A percentile compares a stretch with the other conserved stretches of the same genome.
These are phyloP conservation scores for Peterozyma toletana DNA, from an alignment of 805 yeast species.

Conservation along the genomic window DNA sequence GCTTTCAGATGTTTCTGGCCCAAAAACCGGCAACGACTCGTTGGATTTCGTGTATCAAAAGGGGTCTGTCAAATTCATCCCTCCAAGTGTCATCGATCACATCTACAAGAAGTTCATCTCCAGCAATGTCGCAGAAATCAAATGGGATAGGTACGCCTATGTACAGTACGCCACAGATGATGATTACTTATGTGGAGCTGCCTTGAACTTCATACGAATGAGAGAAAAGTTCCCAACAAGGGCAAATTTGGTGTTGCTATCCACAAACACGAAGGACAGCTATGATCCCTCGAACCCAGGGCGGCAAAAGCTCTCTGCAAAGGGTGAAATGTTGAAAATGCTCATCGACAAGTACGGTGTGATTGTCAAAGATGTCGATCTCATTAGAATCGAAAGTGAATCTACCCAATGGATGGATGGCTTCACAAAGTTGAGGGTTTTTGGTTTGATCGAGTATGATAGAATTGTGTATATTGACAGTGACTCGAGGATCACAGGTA, in stretches of 20 bases:
- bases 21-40: no score
- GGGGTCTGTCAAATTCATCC: constrained; percentile 3
- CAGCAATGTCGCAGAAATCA: background rate
- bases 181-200: constrained; percentile 43
- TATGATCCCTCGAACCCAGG: background rate
- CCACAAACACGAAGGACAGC: constrained; percentile 18
- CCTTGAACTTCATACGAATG: constrained; percentile 38
- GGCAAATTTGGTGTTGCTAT: constrained; percentile 41
- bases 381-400: constrained; percentile 12
- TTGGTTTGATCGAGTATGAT: constrained; percentile 40
- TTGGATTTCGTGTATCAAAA: constrained; percentile 2
- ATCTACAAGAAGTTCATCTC: background rate
- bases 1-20: no score
- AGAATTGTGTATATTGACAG: constrained; percentile 52
- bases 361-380: constrained; percentile 19
- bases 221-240: constrained; percentile 25
- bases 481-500: constrained; percentile 34
- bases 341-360: constrained; percentile 15
- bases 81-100: constrained; percentile 1
- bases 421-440: constrained; percentile 48
- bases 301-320: background rate
- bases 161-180: constrained; percentile 53
- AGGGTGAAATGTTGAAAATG: constrained; percentile 7
- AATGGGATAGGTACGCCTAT: constrained; percentile 43
- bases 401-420: constrained; percentile 38